Conservation (phyloP, 495 filamentous ascomycete genomes). For the Annulohypoxylon stygium region DNA sequence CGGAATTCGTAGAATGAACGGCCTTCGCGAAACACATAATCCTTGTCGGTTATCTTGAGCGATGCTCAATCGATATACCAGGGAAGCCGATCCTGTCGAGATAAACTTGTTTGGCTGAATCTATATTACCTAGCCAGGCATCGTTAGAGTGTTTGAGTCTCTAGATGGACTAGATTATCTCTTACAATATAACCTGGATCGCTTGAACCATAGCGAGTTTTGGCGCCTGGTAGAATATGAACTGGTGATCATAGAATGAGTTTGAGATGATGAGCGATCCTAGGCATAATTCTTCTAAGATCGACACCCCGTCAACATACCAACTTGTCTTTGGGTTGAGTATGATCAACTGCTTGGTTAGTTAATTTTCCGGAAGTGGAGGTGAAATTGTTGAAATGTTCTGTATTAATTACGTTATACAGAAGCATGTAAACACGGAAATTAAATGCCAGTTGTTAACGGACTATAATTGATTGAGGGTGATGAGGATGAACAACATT, state of each 20-base stretch:
- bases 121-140: background rate
- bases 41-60: background rate
- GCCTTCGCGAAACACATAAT: background rate
- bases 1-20: background rate
- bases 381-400: background rate
- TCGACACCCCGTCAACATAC: background rate
- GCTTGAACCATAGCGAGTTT: background rate
- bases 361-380: background rate
- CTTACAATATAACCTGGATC: background rate
- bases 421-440: background rate
- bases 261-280: background rate
- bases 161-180: background rate
- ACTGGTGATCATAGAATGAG: background rate
- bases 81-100: background rate
- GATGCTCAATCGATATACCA: slow-evolving; percentile 11
- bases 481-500: background rate
- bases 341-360: background rate
- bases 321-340: background rate
- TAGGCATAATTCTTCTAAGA: slow-evolving; percentile 5
- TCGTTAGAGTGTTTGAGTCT: slow-evolving; percentile 5
- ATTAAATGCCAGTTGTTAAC: background rate
- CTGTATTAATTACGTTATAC: background rate
- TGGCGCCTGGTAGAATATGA: slow-evolving; percentile 2
- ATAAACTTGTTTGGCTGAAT: slow-evolving; percentile 10
- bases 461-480: background rate